Percentiles rank a stretch among this genome's conserved stretches.
Evolutionary conservation across 306 rosid species (phyloP).

Genomic region (Alnus glutinosa): DNA sequence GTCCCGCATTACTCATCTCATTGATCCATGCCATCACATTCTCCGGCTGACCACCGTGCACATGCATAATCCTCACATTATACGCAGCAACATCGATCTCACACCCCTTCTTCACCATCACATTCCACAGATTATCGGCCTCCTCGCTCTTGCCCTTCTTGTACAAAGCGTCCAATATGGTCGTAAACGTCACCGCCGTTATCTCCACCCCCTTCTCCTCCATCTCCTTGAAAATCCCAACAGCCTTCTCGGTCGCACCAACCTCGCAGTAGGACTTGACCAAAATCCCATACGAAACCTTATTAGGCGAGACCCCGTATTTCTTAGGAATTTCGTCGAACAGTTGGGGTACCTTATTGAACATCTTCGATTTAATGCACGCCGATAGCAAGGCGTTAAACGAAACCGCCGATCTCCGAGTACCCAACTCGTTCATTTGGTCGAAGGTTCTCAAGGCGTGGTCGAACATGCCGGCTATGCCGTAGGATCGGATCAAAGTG

Average conservation of each 20-base stretch:
- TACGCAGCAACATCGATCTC: conserved; percentile 50
- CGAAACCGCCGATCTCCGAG: conserved; percentile 56
- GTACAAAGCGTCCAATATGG: conserved; percentile 49
- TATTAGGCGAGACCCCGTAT: conserved; percentile 45
- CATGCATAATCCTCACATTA: conserved; percentile 54
- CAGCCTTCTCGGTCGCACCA: conserved; percentile 44
- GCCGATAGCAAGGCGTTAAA: conserved; percentile 61
- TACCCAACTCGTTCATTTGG: conserved; percentile 59
- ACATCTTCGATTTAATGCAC: conserved; percentile 39
- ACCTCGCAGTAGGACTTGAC: conserved; percentile 48
- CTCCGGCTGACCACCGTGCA: conserved; percentile 49
- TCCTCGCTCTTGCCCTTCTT: conserved; percentile 49
- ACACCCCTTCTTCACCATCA: conserved; percentile 53
- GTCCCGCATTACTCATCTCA: conserved; percentile 54
- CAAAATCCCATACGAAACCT: conserved; percentile 58
- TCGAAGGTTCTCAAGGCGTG: conserved; percentile 52
- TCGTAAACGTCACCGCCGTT: conserved; percentile 52
- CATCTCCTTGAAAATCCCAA: conserved; percentile 36
- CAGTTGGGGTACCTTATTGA: conserved; percentile 42
- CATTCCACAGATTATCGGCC: conserved; percentile 59
- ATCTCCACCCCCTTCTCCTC: conserved; percentile 51
- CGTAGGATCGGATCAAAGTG: conserved; percentile 67
- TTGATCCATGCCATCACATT: conserved; percentile 47
- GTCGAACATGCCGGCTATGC: conserved; percentile 59
- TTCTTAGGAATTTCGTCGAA: conserved; percentile 57